A percentile compares a stretch with the other conserved stretches of the same genome.
These are phyloP conservation scores for Fusarium pseudograminearum DNA, from an alignment of 2,329 filamentous ascomycete species.

Conservation along the genomic window DNA sequence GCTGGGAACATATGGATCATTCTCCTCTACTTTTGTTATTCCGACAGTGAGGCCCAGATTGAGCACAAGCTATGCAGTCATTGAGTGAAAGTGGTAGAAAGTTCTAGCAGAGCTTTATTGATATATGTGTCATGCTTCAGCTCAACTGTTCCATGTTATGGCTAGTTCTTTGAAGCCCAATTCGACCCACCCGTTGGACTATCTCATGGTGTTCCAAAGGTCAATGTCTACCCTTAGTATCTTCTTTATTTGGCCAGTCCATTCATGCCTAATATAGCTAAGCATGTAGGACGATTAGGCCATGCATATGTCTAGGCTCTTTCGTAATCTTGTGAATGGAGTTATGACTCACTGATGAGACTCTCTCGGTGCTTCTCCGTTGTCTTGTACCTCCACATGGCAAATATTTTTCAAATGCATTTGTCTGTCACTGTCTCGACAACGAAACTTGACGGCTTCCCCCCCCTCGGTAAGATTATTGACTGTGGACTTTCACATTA, in stretches of 20 bases:
- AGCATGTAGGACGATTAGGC: not conserved
- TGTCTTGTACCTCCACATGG: not conserved
- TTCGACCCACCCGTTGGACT: no score
- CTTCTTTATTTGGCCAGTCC: no score
- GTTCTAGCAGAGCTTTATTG: not conserved
- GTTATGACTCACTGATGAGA: not conserved
- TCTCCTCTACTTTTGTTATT: not conserved
- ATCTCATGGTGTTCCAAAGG: not conserved
- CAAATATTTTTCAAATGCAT: slow-evolving; percentile 12
- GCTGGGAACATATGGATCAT: not conserved
- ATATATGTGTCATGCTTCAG: not conserved
- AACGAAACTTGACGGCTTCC: not conserved
- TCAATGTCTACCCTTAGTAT: not conserved
- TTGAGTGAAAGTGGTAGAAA: not conserved
- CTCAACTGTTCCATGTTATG: not conserved
- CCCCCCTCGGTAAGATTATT: not conserved
- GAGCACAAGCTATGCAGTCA: not conserved
- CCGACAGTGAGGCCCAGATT: not conserved
- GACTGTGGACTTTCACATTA: not conserved
- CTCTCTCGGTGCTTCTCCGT: not conserved
- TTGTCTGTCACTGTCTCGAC: not conserved
- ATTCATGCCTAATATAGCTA: not conserved
- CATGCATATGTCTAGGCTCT: not conserved
- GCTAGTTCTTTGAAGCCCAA: not conserved
- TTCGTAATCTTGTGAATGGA: not conserved